phyloP scores from a whole-genome alignment of 768 basidiomycete genomes.

The Gloeophyllum trabeum region DNA sequence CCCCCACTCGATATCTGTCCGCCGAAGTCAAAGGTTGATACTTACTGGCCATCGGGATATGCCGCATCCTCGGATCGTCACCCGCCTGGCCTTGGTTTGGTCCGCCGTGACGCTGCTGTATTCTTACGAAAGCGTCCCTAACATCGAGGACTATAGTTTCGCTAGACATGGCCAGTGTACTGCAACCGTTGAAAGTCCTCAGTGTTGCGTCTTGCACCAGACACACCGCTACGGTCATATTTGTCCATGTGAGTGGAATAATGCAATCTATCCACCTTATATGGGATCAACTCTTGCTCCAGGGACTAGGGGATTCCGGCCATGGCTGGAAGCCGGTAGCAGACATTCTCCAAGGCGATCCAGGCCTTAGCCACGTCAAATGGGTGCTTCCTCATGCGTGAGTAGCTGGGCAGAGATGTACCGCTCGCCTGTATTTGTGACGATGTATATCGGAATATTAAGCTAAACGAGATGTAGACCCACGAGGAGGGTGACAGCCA shows the following conservation, averaged over 20 bases:
- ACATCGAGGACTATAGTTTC: no score
- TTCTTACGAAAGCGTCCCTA: no score
- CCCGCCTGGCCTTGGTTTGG: no score
- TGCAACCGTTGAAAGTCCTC: no score
- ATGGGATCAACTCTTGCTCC: not conserved
- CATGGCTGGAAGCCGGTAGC: not conserved
- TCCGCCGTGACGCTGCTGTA: no score
- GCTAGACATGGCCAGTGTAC: no score
- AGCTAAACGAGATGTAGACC: not conserved
- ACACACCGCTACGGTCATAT: not conserved
- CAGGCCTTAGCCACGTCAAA: not conserved
- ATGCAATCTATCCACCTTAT: not conserved
- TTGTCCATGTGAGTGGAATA: not conserved
- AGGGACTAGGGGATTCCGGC: not conserved
- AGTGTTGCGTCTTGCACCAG: not conserved
- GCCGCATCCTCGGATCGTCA: no score
- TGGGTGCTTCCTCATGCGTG: not conserved
- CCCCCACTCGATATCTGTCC: no score
- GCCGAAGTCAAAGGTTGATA: no score
- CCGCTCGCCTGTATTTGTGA: not conserved
- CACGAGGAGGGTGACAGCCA: not conserved
- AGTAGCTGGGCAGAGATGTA: not conserved
- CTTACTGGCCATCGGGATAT: no score
- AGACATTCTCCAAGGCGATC: not conserved
- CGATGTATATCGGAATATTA: not conserved